Conservation (phyloP, 257 asterid species). For the Solanum acaule region DNA sequence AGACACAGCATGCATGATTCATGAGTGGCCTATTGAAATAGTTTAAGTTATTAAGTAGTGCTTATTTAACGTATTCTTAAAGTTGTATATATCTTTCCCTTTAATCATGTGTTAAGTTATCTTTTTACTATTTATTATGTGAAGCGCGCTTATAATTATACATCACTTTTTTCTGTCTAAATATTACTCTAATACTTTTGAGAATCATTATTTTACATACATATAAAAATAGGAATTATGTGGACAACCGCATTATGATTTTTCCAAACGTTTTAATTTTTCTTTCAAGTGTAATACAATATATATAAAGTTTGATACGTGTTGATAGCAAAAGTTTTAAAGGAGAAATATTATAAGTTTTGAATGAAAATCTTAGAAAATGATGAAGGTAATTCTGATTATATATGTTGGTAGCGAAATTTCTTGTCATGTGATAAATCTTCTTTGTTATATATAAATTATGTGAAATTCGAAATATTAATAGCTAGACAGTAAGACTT, state of each 20-base stretch:
- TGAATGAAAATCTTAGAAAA: no score
- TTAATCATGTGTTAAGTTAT: neutral
- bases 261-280: neutral
- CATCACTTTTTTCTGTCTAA: neutral
- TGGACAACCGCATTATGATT: neutral
- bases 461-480: neutral
- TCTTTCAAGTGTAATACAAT: no score
- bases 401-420: neutral
- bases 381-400: no score
- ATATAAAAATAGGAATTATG: neutral
- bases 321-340: neutral
- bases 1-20: neutral
- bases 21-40: neutral
- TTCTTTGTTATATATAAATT: neutral
- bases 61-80: neutral
- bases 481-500: no score
- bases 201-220: neutral
- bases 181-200: neutral
- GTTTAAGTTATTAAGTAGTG: neutral
- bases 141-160: neutral
- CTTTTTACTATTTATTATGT: neutral
- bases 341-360: neutral
- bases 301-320: neutral
- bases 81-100: neutral
- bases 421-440: neutral